Evolutionary conservation across 768 basidiomycete genomes (phyloP), one percentile per base, ranked within the genome.

Genomic region (Pilatotrama ljubarskyi): DNA sequence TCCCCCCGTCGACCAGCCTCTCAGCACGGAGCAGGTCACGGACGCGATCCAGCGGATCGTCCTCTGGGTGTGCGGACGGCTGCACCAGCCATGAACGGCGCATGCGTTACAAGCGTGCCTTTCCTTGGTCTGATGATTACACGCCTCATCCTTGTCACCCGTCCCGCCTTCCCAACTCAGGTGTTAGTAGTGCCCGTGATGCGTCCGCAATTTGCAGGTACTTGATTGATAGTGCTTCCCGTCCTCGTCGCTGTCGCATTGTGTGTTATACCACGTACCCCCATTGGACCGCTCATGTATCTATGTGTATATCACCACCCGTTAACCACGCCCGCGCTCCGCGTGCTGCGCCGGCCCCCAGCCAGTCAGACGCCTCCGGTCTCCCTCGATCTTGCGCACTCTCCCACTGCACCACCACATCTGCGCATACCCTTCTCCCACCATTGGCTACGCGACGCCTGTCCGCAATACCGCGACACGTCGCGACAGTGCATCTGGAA

Each of bases 21-120:
- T 87, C 49, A 78, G 75, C 61, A 84, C 87, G 18, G 81, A 83
- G 64, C 81, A 90, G 57, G 87, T 89, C 22, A 87, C 85, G 10
- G 84, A 86, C 20, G 82, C 85, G 11, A 81, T 89, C 63, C 80
- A 78, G 69, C 75, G 79, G 51, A 83, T 87, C 37, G 75, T 88
- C n/a, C 63, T 80, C 10, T 88, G 87, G 86, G 76, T 87, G 11
- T 82, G 77, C 64, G 65, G 66, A 29, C 63, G 66, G 42, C 37
- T 62, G 41, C 55, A 59, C 46, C 48, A 55, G 17, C 35, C 51
- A 25, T 64, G 48, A 59, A 37, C 32, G 35, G 13, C 46, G 26
- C 25, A 29, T 29, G 3, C 15, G 10, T 32, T 10, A 10, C 29
- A 32, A 32, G 29, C 29, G 29, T 38, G 11, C 29, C 47, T 15